These are phyloP conservation scores for Ascochyta viciae-villosae DNA, from an alignment of 2,329 filamentous ascomycete genomes.

Conservation along the genomic window DNA sequence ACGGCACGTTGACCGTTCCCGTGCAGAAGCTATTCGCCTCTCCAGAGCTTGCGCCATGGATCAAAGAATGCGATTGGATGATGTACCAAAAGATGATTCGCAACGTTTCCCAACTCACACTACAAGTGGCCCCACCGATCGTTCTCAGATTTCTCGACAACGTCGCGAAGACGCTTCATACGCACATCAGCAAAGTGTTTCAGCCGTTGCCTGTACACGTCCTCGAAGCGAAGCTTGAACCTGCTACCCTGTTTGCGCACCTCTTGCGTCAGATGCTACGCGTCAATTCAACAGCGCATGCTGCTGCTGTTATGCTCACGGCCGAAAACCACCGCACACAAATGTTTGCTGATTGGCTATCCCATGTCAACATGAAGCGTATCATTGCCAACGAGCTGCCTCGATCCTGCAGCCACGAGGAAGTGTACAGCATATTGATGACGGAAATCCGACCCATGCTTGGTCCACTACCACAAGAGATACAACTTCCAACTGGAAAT, in stretches of 20 bases:
- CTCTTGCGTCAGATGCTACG: conserved; percentile 85
- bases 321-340: conserved; percentile 88
- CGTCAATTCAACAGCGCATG: conserved; percentile 92
- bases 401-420: conserved; percentile 58
- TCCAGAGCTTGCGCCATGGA: conserved; percentile 84
- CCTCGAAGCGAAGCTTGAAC: conserved; percentile 83
- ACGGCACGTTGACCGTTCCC: conserved; percentile 94
- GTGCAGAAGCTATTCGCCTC: conserved; percentile 91
- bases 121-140: conserved; percentile 88
- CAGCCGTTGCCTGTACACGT: conserved; percentile 85
- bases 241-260: conserved; percentile 86
- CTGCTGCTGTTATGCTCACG: conserved; percentile 89
- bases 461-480: conserved; percentile 70
- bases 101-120: conserved; percentile 84
- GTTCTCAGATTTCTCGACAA: conserved; percentile 87
- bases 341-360: conserved; percentile 94
- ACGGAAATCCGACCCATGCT: conserved; percentile 73
- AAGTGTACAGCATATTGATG: conserved; percentile 63
- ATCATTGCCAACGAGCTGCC: conserved; percentile 65
- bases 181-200: conserved; percentile 85
- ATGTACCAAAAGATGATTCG: conserved; percentile 98
- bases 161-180: conserved; percentile 81
- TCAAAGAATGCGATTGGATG: conserved; percentile 92
- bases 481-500: conserved; percentile 68
- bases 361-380: conserved; percentile 62